Percentiles rank a stretch among this genome's conserved stretches.
These are phyloP conservation scores for Nemania abortiva DNA, from an alignment of 2,329 filamentous ascomycete species.

Conservation along the genomic window DNA sequence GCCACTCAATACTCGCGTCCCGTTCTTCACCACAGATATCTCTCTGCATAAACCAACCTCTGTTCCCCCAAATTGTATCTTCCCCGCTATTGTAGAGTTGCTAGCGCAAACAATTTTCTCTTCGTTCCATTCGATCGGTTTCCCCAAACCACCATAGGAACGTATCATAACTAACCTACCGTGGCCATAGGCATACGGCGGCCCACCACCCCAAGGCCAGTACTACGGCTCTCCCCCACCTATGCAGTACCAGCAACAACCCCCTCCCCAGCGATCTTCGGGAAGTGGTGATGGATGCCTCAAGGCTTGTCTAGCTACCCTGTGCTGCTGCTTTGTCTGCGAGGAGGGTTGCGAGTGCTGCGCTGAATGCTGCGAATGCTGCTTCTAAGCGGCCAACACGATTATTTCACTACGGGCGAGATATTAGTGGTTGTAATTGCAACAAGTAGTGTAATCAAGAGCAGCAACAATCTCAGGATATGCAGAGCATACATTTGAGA, in stretches of 20 bases:
- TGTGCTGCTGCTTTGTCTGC: constrained; percentile 65
- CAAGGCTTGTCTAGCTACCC: constrained; percentile 59
- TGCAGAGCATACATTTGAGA: background rate
- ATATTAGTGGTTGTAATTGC: background rate
- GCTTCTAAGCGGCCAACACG: constrained; percentile 47
- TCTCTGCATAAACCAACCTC: constrained; percentile 1
- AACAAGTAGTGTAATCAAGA: background rate
- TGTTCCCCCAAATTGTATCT: background rate
- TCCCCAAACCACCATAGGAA: background rate
- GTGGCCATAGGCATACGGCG: constrained; percentile 54
- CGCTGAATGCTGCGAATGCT: constrained; percentile 60
- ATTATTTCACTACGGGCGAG: background rate
- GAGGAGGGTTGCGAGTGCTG: constrained; percentile 65
- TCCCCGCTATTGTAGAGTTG: background rate
- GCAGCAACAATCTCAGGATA: background rate
- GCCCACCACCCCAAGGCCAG: constrained; percentile 54
- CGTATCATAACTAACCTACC: constrained; percentile 18
- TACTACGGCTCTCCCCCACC: constrained; percentile 57
- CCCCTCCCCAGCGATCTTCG: constrained; percentile 51
- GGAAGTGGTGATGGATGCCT: constrained; percentile 57
- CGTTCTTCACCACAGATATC: constrained; percentile 1
- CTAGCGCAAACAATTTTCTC: background rate
- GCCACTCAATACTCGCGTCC: background rate
- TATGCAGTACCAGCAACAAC: constrained; percentile 62
- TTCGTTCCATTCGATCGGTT: background rate